Percentiles rank a stretch among this genome's conserved stretches.
Evolutionary conservation across 1,284 basidiomycete genomes (phyloP).

Genomic region (Gomphus sp.): DNA sequence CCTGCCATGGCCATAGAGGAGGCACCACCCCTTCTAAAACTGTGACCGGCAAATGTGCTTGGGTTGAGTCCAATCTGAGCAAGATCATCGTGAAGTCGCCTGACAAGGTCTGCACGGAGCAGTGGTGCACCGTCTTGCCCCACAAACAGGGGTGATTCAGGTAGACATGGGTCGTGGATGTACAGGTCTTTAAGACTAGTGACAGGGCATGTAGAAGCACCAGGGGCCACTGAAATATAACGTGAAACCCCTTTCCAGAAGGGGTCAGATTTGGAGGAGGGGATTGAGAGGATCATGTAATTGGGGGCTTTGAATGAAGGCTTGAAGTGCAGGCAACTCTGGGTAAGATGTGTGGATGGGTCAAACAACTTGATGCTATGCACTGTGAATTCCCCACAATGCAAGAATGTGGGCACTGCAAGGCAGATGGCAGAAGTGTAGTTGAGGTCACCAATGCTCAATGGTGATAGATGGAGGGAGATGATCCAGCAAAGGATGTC

Average conservation of each 20-base stretch:
- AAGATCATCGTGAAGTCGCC: not conserved
- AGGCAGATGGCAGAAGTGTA: not conserved
- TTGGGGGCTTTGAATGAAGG: not conserved
- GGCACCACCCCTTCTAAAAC: conserved; percentile 19
- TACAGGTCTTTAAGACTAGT: not conserved
- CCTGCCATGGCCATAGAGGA: conserved; percentile 21
- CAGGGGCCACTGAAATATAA: not conserved
- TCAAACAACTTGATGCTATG: not conserved
- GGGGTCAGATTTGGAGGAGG: not conserved
- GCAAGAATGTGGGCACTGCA: not conserved
- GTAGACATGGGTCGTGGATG: not conserved
- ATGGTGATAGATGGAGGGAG: conserved; percentile 15
- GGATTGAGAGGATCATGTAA: not conserved
- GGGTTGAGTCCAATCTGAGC: not conserved
- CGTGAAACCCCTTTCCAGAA: not conserved
- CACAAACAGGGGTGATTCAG: not conserved
- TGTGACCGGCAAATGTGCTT: not conserved
- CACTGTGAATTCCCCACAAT: not conserved
- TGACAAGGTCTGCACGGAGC: not conserved
- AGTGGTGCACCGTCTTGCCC: not conserved
- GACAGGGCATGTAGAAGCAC: not conserved
- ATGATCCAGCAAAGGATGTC: conserved; percentile 17
- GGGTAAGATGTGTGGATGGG: not conserved
- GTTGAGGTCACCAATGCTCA: not conserved
- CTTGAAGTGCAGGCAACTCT: not conserved